Evolutionary conservation across 805 yeast species (phyloP), one percentile per base, ranked within the genome.

Genomic region (Hanseniaspora osmophila): DNA sequence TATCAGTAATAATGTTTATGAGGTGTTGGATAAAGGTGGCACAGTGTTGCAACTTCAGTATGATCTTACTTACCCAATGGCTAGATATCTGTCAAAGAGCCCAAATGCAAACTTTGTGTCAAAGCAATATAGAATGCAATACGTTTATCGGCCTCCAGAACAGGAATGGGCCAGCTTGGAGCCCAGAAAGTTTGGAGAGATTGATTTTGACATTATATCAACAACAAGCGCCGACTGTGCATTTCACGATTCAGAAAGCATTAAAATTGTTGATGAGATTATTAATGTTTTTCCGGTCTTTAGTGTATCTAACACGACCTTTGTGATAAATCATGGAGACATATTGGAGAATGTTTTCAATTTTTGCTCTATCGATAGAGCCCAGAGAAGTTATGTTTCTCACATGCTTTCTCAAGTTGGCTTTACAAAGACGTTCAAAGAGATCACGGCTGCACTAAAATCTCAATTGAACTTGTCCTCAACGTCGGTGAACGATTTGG

Each of bases 21-120:
- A 88, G 54, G 73, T 92, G 1, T 63, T 92, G 44, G 97, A 90
- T 56, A 71, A 76, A 44, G 79, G 85, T 30, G 99, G 99, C 0
- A 77, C 87, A 0, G 90, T 92, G 3, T 65, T 92, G 32, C 95
- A 88, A 52, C 64, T 92, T 32, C 94, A 96, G 2, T 87, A 83
- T 57, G 98, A 92, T 59, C 68, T 88, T 49, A 84, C 94, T 0
- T 66, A 88, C 32, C 97, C 99, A 0, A 75, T 83, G 67, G 98
- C 98, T 0, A 69, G 97, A 52, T 69, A 77, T 43, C 61, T 92
- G 30, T 65, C 72, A 2, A 12, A 18, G 12, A 15, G 12, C 27
- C 11, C 30, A 10, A 27, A 27, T 4, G 27, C 43, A 10, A 54
- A 54, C 41, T 57, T 60, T 45, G 54, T 56, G 12, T 48, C 60